Evolutionary conservation across 768 basidiomycete species (phyloP), one percentile per base, ranked within the genome.

Genomic region (Cystobasidium tubakii): DNA sequence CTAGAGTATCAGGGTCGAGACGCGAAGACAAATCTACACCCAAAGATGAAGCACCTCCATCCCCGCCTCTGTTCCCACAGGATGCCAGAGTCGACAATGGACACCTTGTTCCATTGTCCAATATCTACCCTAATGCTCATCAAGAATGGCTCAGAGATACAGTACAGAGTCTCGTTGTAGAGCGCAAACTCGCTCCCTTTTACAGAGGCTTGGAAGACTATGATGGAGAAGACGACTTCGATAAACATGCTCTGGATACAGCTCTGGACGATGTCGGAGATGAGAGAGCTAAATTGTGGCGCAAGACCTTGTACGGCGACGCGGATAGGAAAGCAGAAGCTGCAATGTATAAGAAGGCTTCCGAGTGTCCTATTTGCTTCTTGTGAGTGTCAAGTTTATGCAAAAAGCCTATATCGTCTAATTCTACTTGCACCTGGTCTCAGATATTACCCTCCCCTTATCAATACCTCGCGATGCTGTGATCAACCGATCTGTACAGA

Each of bases 401-500:
- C n/a, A n/a, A n/a, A n/a, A n/a, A n/a, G 39, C 39, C 39, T 39
- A 39, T 39, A n/a, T n/a, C n/a, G n/a, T n/a, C 29, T 60, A 12
- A 60, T 29, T 60, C 17, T 21, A 62, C 44, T 54, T 63, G 57
- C 21, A 57, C 66, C 25, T 42, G 57, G 44, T 29, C 34, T 29
- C 80, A 99, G 95, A 43, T 97, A 95, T 82, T 99, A 97, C 80
- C 96, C 96, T 27, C 86, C 90, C 57, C 95, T 97, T 82, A 96
- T 97, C 82, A 97, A 98, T 80, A 89, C 88, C 78, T 97, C 96
- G 44, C 87, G 96, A 80, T 99, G 96, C 81, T 99, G 96, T 81
- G 94, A 95, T 84, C 96, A 99, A 78, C 89, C 91, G 25, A 95
- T 99, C 75, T 99, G 96, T 81, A 97, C 96, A 43, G 96, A 99